Percentiles rank a stretch among this genome's conserved stretches.
phyloP scores from a whole-genome alignment of 2,329 filamentous ascomycete genomes.

The Penicillium nordicum region DNA sequence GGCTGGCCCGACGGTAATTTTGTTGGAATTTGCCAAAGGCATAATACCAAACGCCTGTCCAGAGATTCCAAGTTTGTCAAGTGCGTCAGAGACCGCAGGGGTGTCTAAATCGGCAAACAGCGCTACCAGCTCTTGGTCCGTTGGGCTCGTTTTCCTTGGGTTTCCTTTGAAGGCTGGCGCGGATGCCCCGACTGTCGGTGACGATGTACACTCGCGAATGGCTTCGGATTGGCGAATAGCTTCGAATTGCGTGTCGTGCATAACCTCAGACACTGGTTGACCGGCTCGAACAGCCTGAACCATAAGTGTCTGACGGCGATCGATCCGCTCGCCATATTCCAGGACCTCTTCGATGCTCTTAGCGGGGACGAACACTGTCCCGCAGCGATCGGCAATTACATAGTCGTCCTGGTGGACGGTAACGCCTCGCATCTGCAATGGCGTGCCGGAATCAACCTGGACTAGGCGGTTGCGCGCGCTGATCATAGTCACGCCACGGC shows the following conservation, averaged over 20 bases:
- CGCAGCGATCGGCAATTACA: constrained; percentile 20
- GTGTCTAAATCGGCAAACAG: constrained; percentile 20
- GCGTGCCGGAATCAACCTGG: constrained; percentile 31
- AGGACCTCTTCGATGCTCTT: constrained; percentile 17
- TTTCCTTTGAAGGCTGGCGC: not conserved
- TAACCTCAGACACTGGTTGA: constrained; percentile 17
- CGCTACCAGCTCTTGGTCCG: constrained; percentile 16
- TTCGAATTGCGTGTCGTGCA: constrained; percentile 23
- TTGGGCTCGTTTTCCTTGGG: constrained; percentile 8
- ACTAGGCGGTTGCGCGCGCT: constrained; percentile 34
- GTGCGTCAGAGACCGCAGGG: constrained; percentile 20
- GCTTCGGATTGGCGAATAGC: constrained; percentile 21
- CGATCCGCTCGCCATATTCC: constrained; percentile 12
- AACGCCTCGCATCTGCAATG: constrained; percentile 16
- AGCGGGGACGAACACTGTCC: constrained; percentile 18
- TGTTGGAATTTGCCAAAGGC: constrained; percentile 26
- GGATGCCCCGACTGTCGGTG: not conserved
- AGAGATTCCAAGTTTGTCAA: constrained; percentile 21
- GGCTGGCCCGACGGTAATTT: constrained; percentile 31
- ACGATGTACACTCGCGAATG: constrained; percentile 1
- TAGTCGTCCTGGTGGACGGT: constrained; percentile 19
- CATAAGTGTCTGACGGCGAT: constrained; percentile 18
- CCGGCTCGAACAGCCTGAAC: constrained; percentile 18
- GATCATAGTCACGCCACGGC: constrained; percentile 33
- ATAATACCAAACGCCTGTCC: constrained; percentile 20